These are phyloP conservation scores for Xylaria sp. DNA, from an alignment of 2,329 filamentous ascomycete species.

Conservation along the genomic window DNA sequence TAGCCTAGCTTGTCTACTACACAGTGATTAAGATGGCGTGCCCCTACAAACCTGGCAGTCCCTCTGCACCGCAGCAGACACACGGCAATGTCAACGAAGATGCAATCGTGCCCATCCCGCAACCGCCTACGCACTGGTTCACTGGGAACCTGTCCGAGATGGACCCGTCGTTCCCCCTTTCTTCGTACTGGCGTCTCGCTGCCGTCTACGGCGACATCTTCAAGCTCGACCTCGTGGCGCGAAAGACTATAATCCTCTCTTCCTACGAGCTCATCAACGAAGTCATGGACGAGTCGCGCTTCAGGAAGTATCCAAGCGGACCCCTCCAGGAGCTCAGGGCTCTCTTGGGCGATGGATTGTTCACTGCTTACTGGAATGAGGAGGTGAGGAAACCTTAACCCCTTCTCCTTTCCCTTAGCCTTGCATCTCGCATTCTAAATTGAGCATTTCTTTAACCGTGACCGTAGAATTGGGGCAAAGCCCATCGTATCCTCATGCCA, in stretches of 20 bases:
- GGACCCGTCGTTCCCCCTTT: slow-evolving; percentile 27
- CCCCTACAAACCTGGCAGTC: slow-evolving; percentile 23
- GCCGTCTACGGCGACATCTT: slow-evolving; percentile 30
- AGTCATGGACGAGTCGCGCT: slow-evolving; percentile 31
- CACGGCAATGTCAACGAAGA: slow-evolving; percentile 6
- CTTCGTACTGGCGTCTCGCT: slow-evolving; percentile 28
- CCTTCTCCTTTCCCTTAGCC: neutral
- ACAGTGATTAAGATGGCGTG: slow-evolving; percentile 15
- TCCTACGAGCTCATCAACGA: slow-evolving; percentile 31
- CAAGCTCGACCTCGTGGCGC: slow-evolving; percentile 32
- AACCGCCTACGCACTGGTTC: slow-evolving; percentile 34
- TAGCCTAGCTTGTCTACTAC: neutral
- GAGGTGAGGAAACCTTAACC: slow-evolving; percentile 13
- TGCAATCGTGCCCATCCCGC: slow-evolving; percentile 29
- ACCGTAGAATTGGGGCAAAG: slow-evolving; percentile 34
- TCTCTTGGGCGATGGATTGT: slow-evolving; percentile 35
- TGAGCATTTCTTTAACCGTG: slow-evolving; percentile 9
- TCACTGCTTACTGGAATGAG: slow-evolving; percentile 28
- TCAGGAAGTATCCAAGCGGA: slow-evolving; percentile 29
- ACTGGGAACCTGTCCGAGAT: slow-evolving; percentile 29
- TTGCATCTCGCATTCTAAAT: neutral
- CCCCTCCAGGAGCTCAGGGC: slow-evolving; percentile 25
- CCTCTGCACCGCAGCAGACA: slow-evolving; percentile 12
- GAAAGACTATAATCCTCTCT: slow-evolving; percentile 19
- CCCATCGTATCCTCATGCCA: slow-evolving; percentile 33